These are phyloP conservation scores for Apiospora phragmitis DNA, from an alignment of 2,329 filamentous ascomycete genomes.

Conservation along the genomic window DNA sequence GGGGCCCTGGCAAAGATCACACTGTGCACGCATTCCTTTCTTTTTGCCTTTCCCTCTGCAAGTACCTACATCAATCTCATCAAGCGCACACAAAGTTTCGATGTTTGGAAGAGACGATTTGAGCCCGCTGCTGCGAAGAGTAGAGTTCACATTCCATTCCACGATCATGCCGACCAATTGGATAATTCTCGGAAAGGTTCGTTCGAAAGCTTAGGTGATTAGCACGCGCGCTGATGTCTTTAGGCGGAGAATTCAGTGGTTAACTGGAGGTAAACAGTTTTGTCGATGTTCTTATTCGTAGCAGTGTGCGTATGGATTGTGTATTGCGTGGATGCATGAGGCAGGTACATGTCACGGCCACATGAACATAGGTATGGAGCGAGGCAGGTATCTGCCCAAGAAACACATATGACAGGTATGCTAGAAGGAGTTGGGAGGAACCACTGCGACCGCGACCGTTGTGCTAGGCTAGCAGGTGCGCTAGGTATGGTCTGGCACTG, in stretches of 20 bases:
- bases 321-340: background rate
- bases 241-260: background rate
- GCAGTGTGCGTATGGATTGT: background rate
- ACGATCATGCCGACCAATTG: conserved; percentile 2
- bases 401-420: conserved; percentile 7
- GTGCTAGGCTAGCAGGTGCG: conserved; percentile 1
- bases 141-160: conserved; percentile 3
- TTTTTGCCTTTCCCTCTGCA: background rate
- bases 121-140: background rate
- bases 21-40: background rate
- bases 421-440: conserved; percentile 5
- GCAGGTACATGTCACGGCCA: background rate
- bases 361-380: background rate
- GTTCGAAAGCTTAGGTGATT: background rate
- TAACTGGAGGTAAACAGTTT: background rate
- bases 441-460: conserved; percentile 4
- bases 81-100: background rate
- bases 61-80: background rate
- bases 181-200: background rate
- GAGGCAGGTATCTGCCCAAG: background rate
- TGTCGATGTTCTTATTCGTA: background rate
- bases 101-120: background rate
- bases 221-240: background rate
- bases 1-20: background rate
- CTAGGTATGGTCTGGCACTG: background rate